Evolutionary conservation across 2,329 filamentous ascomycete genomes (phyloP).

Genomic region (Cercospora brassicicola): DNA sequence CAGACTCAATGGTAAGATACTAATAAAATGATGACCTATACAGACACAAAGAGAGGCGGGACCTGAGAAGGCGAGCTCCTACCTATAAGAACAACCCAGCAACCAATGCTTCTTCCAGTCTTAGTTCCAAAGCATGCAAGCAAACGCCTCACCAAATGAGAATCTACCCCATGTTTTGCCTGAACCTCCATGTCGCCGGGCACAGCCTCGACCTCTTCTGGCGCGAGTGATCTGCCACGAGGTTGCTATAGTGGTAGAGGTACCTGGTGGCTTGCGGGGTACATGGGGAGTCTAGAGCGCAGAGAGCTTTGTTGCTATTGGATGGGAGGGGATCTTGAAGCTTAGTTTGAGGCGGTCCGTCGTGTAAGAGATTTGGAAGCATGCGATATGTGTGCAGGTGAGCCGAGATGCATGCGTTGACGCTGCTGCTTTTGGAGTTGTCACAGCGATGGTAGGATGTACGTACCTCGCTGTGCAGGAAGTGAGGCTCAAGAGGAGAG

Average conservation of each 20-base stretch:
- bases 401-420: neutral
- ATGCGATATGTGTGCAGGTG: slow-evolving; percentile 7
- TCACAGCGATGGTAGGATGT: neutral
- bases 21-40: slow-evolving; percentile 1
- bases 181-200: slow-evolving; percentile 29
- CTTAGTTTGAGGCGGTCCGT: neutral
- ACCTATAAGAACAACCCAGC: neutral
- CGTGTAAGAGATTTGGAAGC: slow-evolving; percentile 26
- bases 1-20: neutral
- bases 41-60: neutral
- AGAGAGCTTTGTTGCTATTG: slow-evolving; percentile 7
- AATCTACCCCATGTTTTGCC: slow-evolving; percentile 17
- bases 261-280: slow-evolving; percentile 24
- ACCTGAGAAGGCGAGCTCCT: neutral
- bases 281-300: slow-evolving; percentile 25
- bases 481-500: neutral
- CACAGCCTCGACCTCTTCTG: slow-evolving; percentile 19
- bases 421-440: slow-evolving; percentile 5
- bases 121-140: neutral
- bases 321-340: slow-evolving; percentile 2
- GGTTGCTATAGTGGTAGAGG: slow-evolving; percentile 3
- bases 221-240: slow-evolving; percentile 16
- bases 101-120: neutral
- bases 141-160: neutral
- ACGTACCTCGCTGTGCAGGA: slow-evolving; percentile 2